These are phyloP conservation scores for Marasmius tenuissimus DNA, from an alignment of 1,284 basidiomycete genomes.

Conservation along the genomic window DNA sequence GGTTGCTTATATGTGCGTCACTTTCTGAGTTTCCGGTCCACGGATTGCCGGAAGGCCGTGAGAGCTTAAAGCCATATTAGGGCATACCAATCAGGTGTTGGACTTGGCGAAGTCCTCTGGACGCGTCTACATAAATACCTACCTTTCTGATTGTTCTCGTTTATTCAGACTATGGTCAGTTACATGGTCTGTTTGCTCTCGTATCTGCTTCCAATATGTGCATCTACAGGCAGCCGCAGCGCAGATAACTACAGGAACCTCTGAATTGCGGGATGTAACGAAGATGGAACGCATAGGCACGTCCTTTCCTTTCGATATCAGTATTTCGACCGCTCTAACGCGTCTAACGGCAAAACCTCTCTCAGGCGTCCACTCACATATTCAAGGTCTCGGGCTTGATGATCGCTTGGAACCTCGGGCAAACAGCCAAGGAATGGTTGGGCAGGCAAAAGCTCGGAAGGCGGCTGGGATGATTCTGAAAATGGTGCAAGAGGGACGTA, in stretches of 20 bases:
- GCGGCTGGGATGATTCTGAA: slow-evolving; percentile 97
- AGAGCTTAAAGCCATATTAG: too few relatives aligned
- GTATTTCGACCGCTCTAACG: slow-evolving; percentile 3
- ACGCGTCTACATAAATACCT: too few relatives aligned
- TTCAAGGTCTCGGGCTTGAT: slow-evolving; percentile 92
- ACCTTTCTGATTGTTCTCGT: too few relatives aligned
- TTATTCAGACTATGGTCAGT: neutral
- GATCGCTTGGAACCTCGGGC: slow-evolving; percentile 87
- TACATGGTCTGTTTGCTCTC: neutral
- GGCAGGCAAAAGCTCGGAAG: slow-evolving; percentile 92
- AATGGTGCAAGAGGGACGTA: slow-evolving; percentile 96
- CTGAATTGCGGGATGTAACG: slow-evolving; percentile 84
- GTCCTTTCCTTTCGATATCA: slow-evolving; percentile 17
- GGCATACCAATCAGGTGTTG: too few relatives aligned
- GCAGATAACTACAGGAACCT: slow-evolving; percentile 71
- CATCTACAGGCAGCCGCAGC: slow-evolving; percentile 36
- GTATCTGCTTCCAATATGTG: neutral
- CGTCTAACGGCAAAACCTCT: slow-evolving; percentile 7
- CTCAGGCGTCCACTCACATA: slow-evolving; percentile 95
- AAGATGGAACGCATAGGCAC: slow-evolving; percentile 95
- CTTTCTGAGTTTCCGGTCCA: too few relatives aligned
- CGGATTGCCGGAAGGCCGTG: too few relatives aligned
- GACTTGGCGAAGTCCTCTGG: too few relatives aligned
- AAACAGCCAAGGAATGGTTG: slow-evolving; percentile 94
- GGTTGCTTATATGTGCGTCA: too few relatives aligned